Percentiles rank a stretch among this genome's conserved stretches.
These are phyloP conservation scores for Neltuma alba DNA, from an alignment of 306 rosid species.

Conservation along the genomic window DNA sequence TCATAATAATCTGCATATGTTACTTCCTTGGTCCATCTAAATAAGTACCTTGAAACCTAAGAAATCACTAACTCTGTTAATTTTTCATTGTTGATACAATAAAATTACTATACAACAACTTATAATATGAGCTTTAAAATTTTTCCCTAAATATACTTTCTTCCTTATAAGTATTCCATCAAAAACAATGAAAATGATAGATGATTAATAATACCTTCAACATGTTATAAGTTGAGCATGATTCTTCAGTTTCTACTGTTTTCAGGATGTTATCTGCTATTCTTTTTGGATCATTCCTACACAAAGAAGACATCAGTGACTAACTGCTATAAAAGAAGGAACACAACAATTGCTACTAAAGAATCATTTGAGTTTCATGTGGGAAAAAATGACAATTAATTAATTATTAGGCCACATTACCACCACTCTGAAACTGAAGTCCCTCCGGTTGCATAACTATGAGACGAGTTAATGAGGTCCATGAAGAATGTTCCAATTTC, in stretches of 20 bases:
- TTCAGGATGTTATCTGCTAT: slow-evolving; percentile 41
- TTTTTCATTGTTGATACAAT: background rate
- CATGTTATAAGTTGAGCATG: slow-evolving; percentile 74
- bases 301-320: background rate
- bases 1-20: slow-evolving; percentile 1
- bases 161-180: background rate
- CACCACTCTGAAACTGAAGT: slow-evolving; percentile 80
- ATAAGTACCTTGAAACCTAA: background rate
- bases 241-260: slow-evolving; percentile 63
- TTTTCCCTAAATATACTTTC: background rate
- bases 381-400: slow-evolving; percentile 19
- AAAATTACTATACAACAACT: background rate
- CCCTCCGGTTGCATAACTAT: slow-evolving; percentile 97
- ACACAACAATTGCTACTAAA: background rate
- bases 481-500: slow-evolving; percentile 76
- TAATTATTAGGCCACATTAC: slow-evolving; percentile 49
- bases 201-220: slow-evolving; percentile 47
- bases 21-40: slow-evolving; percentile 1
- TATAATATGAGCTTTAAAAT: background rate
- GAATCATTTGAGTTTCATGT: background rate
- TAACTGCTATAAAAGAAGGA: background rate
- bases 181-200: background rate
- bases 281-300: slow-evolving; percentile 63
- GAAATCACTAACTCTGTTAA: background rate
- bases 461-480: slow-evolving; percentile 82